Percentiles rank a stretch among this genome's conserved stretches.
Conservation (phyloP, 164 flowering plant genomes). For the Euptelea pleiosperma region DNA sequence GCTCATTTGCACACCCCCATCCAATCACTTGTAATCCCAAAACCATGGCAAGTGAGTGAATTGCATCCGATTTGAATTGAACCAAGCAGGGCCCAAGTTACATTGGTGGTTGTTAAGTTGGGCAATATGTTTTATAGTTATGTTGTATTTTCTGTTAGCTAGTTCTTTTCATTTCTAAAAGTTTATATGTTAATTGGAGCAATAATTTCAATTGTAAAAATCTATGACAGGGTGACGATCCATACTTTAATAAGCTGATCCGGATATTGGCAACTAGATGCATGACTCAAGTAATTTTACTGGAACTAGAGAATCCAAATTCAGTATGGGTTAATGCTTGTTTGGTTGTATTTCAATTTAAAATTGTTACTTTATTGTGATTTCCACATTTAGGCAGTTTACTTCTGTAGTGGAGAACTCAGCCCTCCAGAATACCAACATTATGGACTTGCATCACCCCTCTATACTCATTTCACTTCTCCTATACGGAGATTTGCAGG, state of each 20-base stretch:
- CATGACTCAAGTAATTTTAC: constrained; percentile 84
- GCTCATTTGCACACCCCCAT: no score
- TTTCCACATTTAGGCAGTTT: constrained; percentile 69
- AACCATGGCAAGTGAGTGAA: no score
- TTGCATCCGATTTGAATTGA: no score
- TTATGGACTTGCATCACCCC: constrained; percentile 91
- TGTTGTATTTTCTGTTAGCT: no score
- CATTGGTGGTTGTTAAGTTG: not conserved
- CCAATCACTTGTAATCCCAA: no score
- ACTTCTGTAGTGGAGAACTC: constrained; percentile 98
- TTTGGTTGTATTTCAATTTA: not conserved
- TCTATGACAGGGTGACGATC: constrained; percentile 74
- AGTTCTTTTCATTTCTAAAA: not conserved
- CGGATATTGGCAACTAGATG: constrained; percentile 96
- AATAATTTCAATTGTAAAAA: not conserved
- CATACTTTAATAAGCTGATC: constrained; percentile 92
- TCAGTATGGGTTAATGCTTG: not conserved
- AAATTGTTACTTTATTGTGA: constrained; percentile 5
- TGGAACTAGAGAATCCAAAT: not conserved
- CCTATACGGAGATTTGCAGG: constrained; percentile 99
- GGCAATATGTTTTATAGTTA: no score
- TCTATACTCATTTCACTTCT: constrained; percentile 97
- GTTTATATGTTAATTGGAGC: no score
- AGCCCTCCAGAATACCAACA: constrained; percentile 85
- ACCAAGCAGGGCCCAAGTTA: no score